These are phyloP conservation scores for Salix udensis DNA, from an alignment of 345 rosid species.

Conservation along the genomic window DNA sequence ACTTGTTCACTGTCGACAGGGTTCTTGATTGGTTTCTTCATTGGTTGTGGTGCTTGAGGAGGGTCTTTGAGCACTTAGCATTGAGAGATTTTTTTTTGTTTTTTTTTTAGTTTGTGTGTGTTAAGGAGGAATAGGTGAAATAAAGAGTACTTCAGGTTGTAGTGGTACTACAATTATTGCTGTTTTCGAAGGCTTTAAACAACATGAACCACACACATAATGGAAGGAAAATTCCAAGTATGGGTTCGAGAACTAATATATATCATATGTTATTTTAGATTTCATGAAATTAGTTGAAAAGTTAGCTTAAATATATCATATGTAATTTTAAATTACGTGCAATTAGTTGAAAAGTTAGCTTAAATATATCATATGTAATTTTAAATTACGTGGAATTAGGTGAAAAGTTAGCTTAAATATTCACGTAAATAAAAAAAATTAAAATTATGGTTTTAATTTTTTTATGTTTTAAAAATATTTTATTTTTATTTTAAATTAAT, in stretches of 20 bases:
- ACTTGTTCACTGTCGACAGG: slow-evolving; percentile 30
- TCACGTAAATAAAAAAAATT: no score
- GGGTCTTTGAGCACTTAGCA: slow-evolving; percentile 23
- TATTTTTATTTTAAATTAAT: no score
- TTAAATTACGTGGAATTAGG: no score
- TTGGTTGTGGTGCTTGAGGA: slow-evolving; percentile 18
- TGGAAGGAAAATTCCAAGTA: not conserved
- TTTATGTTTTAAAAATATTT: no score
- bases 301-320: no score
- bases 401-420: no score
- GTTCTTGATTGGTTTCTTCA: slow-evolving; percentile 17
- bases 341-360: no score
- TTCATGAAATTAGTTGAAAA: no score
- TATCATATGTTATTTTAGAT: no score
- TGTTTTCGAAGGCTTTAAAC: not conserved
- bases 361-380: no score
- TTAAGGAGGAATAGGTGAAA: not conserved
- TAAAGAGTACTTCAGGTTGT: not conserved
- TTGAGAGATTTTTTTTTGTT: not conserved
- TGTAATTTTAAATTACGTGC: no score
- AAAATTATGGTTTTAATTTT: no score
- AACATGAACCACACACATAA: not conserved
- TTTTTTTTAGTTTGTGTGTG: not conserved
- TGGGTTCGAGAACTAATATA: not conserved
- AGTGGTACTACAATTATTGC: not conserved